Percentiles rank a stretch among this genome's conserved stretches.
phyloP scores from a whole-genome alignment of 805 yeast species.

The Metschnikowia gruessii region DNA sequence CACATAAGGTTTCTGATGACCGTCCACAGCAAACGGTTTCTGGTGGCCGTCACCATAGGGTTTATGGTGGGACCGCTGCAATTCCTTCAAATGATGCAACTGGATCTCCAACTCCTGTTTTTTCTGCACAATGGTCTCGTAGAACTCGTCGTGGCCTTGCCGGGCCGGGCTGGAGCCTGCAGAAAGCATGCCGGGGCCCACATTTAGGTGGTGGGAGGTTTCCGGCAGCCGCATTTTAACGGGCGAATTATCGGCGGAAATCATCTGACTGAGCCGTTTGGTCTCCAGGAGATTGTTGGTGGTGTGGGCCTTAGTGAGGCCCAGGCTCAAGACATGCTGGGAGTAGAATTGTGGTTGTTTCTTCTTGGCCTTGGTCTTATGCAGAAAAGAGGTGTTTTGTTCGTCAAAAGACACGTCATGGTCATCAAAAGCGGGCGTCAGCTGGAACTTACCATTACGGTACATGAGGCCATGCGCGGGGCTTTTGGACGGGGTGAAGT shows the following conservation, averaged over 20 bases:
- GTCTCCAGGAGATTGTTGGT: constrained; percentile 13
- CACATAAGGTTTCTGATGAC: constrained; percentile 5
- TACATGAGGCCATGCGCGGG: constrained; percentile 10
- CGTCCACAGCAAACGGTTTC: too few relatives aligned
- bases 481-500: constrained; percentile 3
- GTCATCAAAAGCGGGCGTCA: constrained; percentile 17
- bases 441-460: constrained; percentile 9
- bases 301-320: constrained; percentile 16
- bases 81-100: constrained; percentile 31
- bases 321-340: constrained; percentile 19
- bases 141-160: constrained; percentile 27
- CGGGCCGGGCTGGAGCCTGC: constrained; percentile 2
- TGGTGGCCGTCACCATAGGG: too few relatives aligned
- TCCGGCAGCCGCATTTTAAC: constrained; percentile 19
- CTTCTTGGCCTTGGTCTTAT: constrained; percentile 4
- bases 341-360: constrained; percentile 15
- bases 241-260: constrained; percentile 21
- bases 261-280: constrained; percentile 16
- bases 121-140: constrained; percentile 26
- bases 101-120: constrained; percentile 41
- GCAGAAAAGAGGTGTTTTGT: constrained; percentile 10
- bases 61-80: constrained; percentile 27
- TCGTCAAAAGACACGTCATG: constrained; percentile 13
- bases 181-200: neutral
- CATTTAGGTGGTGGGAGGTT: neutral